Base-by-base conservation (phyloP, 2,329 filamentous ascomycete species). In the Neofusicoccum laricinum region DNA sequence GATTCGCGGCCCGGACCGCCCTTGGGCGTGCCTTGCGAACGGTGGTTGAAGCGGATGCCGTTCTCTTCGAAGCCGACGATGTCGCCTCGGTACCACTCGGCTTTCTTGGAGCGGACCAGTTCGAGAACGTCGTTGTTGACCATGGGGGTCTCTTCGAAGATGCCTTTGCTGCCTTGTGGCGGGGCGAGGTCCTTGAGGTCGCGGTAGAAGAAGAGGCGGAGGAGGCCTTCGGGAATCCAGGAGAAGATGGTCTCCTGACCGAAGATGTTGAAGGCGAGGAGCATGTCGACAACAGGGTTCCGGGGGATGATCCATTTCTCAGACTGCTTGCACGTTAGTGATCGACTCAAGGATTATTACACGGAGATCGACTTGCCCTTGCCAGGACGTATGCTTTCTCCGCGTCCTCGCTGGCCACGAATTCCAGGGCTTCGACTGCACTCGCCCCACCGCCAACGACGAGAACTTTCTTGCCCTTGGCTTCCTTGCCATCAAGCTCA, bases 281-380 rank as follows among this genome's bases (percentile, higher is more conserved):
- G 80, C 1, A 85, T 81, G 72, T 96, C 88, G 58, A 95, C 82
- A 48, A 95, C 55, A 0, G 90, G 81, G 68, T 96, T 95, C 8
- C 92, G 85, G 0, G 92, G 92, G 61, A 94, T 93, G 67, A 95
- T 91, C 91, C 91, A 94, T 75, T 94, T 95, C 70, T 94, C 91
- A 14, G 87, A 90, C 49, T 30, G 25, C 4, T 30, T 30, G 25
- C 7, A 30, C 25, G 25, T 30, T 1, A 30, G 25, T 30, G 25
- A 30, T 30, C 25, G 25, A 30, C 25, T 30, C 25, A 30, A 30
- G 25, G 25, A 30, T 30, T 92, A 84, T 36, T 6, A 17, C 2
- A 12, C n/a, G 6, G 30, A n/a, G 15, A 34, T 17, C 15, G 15
- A 50, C 48, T 50, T n/a, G 34, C 48, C 48, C 55, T 40, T 0